These are phyloP conservation scores for Zostera marina DNA, from an alignment of 116 monocot species.

Conservation along the genomic window DNA sequence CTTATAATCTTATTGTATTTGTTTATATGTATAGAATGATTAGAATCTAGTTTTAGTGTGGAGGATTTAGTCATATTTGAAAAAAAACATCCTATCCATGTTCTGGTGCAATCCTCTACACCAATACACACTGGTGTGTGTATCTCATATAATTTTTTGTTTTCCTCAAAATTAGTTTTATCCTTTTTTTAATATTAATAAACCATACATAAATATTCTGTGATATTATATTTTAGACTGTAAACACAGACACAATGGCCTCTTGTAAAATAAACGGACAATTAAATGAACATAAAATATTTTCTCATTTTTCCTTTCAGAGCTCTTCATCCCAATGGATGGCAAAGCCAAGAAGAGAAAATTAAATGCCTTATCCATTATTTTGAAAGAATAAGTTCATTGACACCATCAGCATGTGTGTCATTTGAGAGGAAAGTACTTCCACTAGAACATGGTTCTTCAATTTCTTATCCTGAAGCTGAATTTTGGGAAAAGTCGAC, in stretches of 20 bases:
- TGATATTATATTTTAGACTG: not conserved
- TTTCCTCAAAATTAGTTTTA: too few species aligned
- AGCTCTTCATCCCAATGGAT: slow-evolving; percentile 25
- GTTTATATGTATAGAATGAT: too few species aligned
- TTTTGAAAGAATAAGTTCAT: slow-evolving; percentile 53
- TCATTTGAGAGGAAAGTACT: slow-evolving; percentile 83
- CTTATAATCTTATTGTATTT: too few species aligned
- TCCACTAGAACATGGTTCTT: slow-evolving; percentile 14
- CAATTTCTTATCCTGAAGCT: slow-evolving; percentile 36
- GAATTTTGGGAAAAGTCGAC: slow-evolving; percentile 48
- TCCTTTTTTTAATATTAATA: not conserved
- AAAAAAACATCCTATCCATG: too few species aligned
- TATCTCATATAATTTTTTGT: too few species aligned
- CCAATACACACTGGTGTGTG: too few species aligned
- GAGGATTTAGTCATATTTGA: too few species aligned
- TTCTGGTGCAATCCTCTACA: too few species aligned
- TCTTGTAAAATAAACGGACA: not conserved
- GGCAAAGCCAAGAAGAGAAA: slow-evolving; percentile 67
- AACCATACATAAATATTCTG: too few species aligned
- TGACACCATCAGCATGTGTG: slow-evolving; percentile 42
- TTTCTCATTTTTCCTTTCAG: slow-evolving; percentile 17
- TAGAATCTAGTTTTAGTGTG: too few species aligned
- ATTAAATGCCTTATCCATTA: slow-evolving; percentile 77
- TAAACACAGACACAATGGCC: not conserved
- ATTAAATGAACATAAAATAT: not conserved